phyloP scores from a whole-genome alignment of 257 asterid species.

The Anisodus acutangulus region DNA sequence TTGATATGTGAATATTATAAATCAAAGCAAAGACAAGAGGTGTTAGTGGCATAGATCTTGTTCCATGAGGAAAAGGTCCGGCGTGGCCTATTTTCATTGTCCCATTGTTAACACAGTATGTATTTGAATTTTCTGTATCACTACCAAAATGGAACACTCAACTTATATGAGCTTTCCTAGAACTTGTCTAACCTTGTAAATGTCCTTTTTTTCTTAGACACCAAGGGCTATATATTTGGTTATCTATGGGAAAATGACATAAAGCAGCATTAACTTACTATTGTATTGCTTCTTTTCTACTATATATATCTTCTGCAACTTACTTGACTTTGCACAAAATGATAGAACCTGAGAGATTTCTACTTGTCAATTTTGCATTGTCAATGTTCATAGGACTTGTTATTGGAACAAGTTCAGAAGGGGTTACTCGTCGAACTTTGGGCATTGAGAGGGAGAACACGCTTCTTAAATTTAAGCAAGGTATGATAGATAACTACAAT shows the following conservation, averaged over 20 bases:
- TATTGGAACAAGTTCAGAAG: not conserved
- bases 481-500: constrained; percentile 7
- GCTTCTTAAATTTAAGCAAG: constrained; percentile 33
- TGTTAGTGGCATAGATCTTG: no score
- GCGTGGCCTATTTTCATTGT: not conserved
- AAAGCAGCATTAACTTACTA: not conserved
- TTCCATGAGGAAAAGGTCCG: not conserved
- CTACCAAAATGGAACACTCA: no score
- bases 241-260: not conserved
- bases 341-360: not conserved
- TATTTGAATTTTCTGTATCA: no score
- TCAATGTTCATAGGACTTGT: not conserved
- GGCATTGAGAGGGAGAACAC: constrained; percentile 36
- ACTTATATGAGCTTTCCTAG: no score
- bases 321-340: no score
- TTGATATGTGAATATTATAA: not conserved
- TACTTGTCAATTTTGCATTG: not conserved
- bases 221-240: not conserved
- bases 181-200: no score
- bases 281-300: no score
- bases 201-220: no score
- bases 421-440: no score
- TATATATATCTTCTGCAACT: not conserved
- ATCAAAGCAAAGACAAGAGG: not conserved
- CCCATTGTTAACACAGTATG: no score